These are phyloP conservation scores for Carallia brachiata DNA, from an alignment of 345 rosid species.

Conservation along the genomic window DNA sequence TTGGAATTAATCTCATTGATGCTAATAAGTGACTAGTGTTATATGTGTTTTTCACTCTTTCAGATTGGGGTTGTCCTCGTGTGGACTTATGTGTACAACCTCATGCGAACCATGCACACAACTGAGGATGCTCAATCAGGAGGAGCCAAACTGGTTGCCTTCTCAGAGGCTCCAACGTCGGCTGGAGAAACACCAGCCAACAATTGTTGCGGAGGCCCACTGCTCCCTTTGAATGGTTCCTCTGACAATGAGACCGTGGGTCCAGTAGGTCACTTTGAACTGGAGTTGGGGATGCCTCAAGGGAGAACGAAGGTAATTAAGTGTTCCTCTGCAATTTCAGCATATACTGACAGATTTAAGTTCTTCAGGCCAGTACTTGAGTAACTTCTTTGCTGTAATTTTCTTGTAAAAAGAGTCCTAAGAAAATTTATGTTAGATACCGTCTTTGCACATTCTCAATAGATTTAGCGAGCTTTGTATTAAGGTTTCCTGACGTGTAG, in stretches of 20 bases:
- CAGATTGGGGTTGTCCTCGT: constrained; percentile 39
- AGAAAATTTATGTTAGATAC: too few species aligned
- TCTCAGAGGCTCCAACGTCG: neutral
- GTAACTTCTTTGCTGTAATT: too few species aligned
- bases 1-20: too few species aligned
- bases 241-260: neutral
- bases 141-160: neutral
- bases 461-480: too few species aligned
- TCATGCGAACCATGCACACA: constrained; percentile 29
- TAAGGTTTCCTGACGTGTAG: neutral
- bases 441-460: too few species aligned
- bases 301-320: neutral
- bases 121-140: constrained; percentile 8
- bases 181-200: constrained; percentile 9
- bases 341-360: too few species aligned
- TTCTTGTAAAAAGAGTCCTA: too few species aligned
- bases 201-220: neutral
- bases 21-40: too few species aligned
- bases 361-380: too few species aligned
- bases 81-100: constrained; percentile 46
- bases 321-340: neutral
- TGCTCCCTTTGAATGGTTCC: neutral
- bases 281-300: neutral
- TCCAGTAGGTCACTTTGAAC: neutral
- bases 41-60: constrained; percentile 3